Conservation (phyloP, 148 eudicot species). For the Persicaria maculosa region DNA sequence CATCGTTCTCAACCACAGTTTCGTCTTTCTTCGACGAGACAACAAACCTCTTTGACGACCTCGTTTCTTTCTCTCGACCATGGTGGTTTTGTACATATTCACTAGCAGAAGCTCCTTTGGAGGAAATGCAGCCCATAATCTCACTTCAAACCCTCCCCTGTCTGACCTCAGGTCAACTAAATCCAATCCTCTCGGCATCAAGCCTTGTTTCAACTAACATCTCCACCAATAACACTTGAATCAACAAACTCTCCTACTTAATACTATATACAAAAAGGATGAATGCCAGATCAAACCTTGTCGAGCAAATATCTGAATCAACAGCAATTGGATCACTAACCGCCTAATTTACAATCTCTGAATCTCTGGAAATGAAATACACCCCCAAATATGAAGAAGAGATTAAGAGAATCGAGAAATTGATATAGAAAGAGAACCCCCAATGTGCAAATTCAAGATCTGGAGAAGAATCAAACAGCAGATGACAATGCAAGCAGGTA, state of each 20-base stretch:
- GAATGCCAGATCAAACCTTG: neutral
- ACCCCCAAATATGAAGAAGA: neutral
- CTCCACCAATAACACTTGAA: neutral
- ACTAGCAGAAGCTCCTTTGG: conserved; percentile 39
- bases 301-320: neutral
- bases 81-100: conserved; percentile 19
- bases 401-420: neutral
- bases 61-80: conserved; percentile 19
- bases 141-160: neutral
- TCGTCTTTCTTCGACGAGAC: conserved; percentile 32
- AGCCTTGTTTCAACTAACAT: neutral
- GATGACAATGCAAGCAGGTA: neutral
- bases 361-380: neutral
- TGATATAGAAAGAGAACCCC: neutral
- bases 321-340: neutral
- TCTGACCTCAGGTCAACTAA: neutral
- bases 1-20: conserved; percentile 27
- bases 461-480: neutral
- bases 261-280: neutral
- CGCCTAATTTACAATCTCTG: neutral
- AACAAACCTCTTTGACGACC: conserved; percentile 23
- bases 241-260: neutral
- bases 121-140: conserved; percentile 58
- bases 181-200: neutral
- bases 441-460: neutral